These are phyloP conservation scores for Myxozyma melibiosi DNA, from an alignment of 805 yeast species.

Conservation along the genomic window DNA sequence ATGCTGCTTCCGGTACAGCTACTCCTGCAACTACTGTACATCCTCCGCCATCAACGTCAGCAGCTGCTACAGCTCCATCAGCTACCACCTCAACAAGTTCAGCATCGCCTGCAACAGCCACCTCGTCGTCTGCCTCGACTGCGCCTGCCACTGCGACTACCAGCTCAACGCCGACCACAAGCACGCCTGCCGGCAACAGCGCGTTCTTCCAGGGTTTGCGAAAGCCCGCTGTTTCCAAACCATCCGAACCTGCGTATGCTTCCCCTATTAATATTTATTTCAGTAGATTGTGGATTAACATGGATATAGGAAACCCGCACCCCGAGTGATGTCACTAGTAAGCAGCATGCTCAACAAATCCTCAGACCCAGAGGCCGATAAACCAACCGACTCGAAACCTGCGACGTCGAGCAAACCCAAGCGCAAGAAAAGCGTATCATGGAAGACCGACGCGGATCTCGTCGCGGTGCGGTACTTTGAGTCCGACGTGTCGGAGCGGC, in stretches of 20 bases:
- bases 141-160: background rate
- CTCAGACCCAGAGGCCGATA: background rate
- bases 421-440: conserved; percentile 39
- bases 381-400: conserved; percentile 2
- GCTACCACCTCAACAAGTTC: too few species aligned
- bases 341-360: conserved; percentile 3
- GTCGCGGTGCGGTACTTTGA: conserved; percentile 41
- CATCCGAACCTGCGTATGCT: conserved; percentile 10
- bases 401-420: conserved; percentile 21
- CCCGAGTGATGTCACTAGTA: conserved; percentile 13
- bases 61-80: background rate
- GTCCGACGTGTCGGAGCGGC: conserved; percentile 33
- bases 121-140: background rate
- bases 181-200: conserved; percentile 12
- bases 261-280: background rate
- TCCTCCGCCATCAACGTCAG: background rate
- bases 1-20: background rate
- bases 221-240: conserved; percentile 2
- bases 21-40: background rate
- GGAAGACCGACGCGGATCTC: conserved; percentile 41
- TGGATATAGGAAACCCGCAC: conserved; percentile 5
- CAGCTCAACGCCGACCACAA: background rate
- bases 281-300: background rate
- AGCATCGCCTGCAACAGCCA: background rate
- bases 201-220: conserved; percentile 30